Base-by-base conservation (phyloP, 2,329 filamentous ascomycete genomes). In the Leptosphaerulina australis region DNA sequence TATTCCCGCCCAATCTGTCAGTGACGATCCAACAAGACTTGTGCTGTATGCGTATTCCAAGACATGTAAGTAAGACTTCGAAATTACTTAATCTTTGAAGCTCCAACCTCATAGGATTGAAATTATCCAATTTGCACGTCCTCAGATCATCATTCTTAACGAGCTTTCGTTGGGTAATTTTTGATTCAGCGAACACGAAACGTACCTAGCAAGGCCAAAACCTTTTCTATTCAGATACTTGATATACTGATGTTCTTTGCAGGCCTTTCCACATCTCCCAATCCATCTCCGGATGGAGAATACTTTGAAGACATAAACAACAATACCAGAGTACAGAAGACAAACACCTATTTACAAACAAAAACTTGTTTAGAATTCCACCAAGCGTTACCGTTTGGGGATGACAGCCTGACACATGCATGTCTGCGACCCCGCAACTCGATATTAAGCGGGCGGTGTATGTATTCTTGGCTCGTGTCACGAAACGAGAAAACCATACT, bases 381-480 rank as follows among this genome's bases (percentile, higher is more conserved):
- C n/a, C 9, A 12, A 11, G 25, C 10, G 4, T 5, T 17, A 18
- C 5, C 1, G 6, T 3, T 15, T 26, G 22, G 11, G 15, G 8
- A 38, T 12, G 3, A 9, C n/a, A n/a, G 26, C 7, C 14, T 6
- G 10, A 8, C 17, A 18, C 3, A 17, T 12, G 1, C 24, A 18
- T 10, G 14, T 18, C 9, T 29, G 15, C 14, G 28, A 52, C 59
- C 58, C 57, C 56, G 51, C 55, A 50, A 39, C 37, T 44, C 26
- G 47, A 59, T 33, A 53, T 53, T 53, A 58, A 55, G 52, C 33
- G 55, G 53, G 48, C 50, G 47, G 34, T 55, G 38, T 14, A 14
- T 20, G 18, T 22, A n/a, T 44, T 35, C 55, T 50, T 50, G 47
- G 37, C 44, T 48, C 43, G 7, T 39, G 41, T 38, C 26, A 40